phyloP scores from a whole-genome alignment of 768 basidiomycete species.

The Leccinum obscurum region DNA sequence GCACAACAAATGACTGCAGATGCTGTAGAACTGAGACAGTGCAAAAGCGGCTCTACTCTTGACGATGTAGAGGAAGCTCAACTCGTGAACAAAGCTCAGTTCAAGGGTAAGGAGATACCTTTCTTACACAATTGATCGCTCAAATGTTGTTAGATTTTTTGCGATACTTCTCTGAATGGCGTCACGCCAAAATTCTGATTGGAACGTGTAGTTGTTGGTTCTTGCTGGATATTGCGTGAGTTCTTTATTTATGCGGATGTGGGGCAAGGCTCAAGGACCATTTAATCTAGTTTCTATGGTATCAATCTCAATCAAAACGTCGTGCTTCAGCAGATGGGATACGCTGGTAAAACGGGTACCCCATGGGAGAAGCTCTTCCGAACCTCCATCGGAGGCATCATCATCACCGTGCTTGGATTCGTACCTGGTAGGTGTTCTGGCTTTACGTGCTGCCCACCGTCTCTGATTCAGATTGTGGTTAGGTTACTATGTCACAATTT shows the following conservation, averaged over 20 bases:
- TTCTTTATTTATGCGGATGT: background rate
- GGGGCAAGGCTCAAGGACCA: background rate
- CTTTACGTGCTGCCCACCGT: no score
- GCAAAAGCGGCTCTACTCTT: slow-evolving; percentile 12
- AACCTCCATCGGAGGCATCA: no score
- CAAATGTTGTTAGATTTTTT: slow-evolving; percentile 49
- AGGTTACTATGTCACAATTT: no score
- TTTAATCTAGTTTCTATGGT: slow-evolving; percentile 62
- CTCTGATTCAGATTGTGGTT: no score
- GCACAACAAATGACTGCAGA: slow-evolving; percentile 36
- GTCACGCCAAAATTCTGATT: slow-evolving; percentile 63
- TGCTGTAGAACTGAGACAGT: slow-evolving; percentile 35
- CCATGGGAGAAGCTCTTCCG: no score
- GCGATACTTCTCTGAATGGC: slow-evolving; percentile 70
- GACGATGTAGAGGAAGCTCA: slow-evolving; percentile 14
- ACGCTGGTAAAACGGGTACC: slow-evolving; percentile 41
- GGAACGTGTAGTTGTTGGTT: slow-evolving; percentile 76
- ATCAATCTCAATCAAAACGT: slow-evolving; percentile 76
- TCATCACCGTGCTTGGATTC: no score
- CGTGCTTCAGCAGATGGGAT: slow-evolving; percentile 75
- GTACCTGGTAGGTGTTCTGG: no score
- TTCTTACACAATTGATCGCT: background rate
- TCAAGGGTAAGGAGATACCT: slow-evolving; percentile 37
- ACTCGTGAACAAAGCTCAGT: slow-evolving; percentile 49
- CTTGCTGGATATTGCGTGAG: slow-evolving; percentile 67